Percentiles rank a stretch among this genome's conserved stretches.
Evolutionary conservation across 179 eudicot genomes (phyloP).

Genomic region (Pouteria campechiana): DNA sequence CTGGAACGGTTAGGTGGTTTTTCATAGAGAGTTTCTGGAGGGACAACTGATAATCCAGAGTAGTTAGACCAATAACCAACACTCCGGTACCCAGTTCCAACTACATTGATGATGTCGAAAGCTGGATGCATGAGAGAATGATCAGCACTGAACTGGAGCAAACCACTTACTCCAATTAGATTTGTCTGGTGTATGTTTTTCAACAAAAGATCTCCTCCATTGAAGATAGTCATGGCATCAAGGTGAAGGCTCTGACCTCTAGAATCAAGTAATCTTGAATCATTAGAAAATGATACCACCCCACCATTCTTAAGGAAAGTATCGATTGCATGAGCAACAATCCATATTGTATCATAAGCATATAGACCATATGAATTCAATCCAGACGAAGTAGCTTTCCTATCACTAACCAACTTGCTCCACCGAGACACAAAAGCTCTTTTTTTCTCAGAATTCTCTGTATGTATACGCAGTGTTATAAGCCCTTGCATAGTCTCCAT

Average conservation of each 20-base stretch:
- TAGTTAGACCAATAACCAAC: slow-evolving; percentile 71
- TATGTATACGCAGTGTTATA: slow-evolving; percentile 37
- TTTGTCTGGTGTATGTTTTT: slow-evolving; percentile 28
- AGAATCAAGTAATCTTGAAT: slow-evolving; percentile 13
- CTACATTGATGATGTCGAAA: slow-evolving; percentile 59
- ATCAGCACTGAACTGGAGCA: slow-evolving; percentile 26
- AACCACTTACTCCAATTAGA: slow-evolving; percentile 59
- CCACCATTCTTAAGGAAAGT: slow-evolving; percentile 50
- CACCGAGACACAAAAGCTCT: slow-evolving; percentile 41
- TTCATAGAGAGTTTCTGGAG: slow-evolving; percentile 31
- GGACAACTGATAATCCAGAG: slow-evolving; percentile 47
- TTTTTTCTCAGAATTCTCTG: slow-evolving; percentile 33
- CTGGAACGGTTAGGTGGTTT: slow-evolving; percentile 25
- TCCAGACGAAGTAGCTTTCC: slow-evolving; percentile 17
- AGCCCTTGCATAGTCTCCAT: slow-evolving; percentile 30
- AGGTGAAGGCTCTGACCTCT: slow-evolving; percentile 23
- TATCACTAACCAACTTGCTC: slow-evolving; percentile 31
- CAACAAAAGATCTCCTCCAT: slow-evolving; percentile 49
- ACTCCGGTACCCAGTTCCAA: slow-evolving; percentile 46
- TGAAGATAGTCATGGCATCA: slow-evolving; percentile 40
- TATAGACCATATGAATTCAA: slow-evolving; percentile 51
- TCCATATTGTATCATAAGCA: slow-evolving; percentile 81
- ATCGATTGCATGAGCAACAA: slow-evolving; percentile 56
- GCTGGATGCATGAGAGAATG: slow-evolving; percentile 36
- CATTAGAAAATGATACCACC: slow-evolving; percentile 44